phyloP scores from a whole-genome alignment of 495 filamentous ascomycete species.

The Neurospora sp. region DNA sequence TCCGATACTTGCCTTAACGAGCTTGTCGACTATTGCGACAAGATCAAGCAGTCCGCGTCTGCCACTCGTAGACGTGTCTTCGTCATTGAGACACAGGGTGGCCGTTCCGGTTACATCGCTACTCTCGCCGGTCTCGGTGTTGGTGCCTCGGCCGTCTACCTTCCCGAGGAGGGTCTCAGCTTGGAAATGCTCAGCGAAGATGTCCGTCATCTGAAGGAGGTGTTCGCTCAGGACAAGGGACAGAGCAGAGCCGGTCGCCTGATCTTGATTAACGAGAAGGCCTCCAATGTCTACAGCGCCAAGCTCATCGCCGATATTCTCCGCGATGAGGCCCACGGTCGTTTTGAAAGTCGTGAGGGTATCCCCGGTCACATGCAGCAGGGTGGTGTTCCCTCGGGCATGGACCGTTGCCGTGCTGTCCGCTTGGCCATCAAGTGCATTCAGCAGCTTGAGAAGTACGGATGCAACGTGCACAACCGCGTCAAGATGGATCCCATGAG shows the following conservation, averaged over 20 bases:
- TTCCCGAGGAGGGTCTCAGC: slow-evolving; percentile 90
- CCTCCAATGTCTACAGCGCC: slow-evolving; percentile 80
- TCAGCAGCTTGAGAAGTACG: slow-evolving; percentile 74
- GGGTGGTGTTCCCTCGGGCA: slow-evolving; percentile 83
- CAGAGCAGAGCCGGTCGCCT: slow-evolving; percentile 87
- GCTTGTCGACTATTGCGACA: slow-evolving; percentile 92
- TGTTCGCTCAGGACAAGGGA: slow-evolving; percentile 77
- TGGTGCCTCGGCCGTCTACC: slow-evolving; percentile 92
- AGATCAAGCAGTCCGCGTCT: slow-evolving; percentile 91
- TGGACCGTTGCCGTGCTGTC: slow-evolving; percentile 91
- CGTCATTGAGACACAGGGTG: slow-evolving; percentile 96
- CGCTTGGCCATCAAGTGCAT: slow-evolving; percentile 86
- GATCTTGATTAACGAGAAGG: slow-evolving; percentile 89
- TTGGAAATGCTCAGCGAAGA: slow-evolving; percentile 87
- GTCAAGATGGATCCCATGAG: slow-evolving; percentile 63
- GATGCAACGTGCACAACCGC: slow-evolving; percentile 51
- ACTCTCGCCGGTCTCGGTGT: slow-evolving; percentile 82
- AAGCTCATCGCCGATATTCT: slow-evolving; percentile 94
- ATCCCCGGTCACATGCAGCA: slow-evolving; percentile 97
- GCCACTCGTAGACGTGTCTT: slow-evolving; percentile 88
- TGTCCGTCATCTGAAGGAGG: slow-evolving; percentile 79
- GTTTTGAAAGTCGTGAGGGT: slow-evolving; percentile 87
- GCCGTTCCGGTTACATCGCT: slow-evolving; percentile 87
- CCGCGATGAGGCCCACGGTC: slow-evolving; percentile 79
- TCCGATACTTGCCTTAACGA: slow-evolving; percentile 97